Evolutionary conservation across 139 green algal species (phyloP).

Genomic region (Chloropicon primus): DNA sequence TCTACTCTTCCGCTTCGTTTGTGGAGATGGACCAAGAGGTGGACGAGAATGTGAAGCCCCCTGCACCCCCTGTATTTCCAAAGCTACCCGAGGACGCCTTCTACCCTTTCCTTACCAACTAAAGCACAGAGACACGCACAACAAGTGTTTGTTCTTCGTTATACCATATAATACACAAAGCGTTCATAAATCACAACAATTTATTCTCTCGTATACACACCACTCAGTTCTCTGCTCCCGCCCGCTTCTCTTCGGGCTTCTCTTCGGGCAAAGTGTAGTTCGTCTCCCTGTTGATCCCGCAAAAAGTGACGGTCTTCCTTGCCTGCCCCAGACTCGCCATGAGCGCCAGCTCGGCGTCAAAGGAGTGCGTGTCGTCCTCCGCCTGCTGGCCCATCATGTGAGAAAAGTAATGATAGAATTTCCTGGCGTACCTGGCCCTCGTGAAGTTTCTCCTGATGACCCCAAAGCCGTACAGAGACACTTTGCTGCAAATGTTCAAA

Average conservation of each 20-base stretch:
- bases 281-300: neutral
- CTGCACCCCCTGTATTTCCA: neutral
- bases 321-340: neutral
- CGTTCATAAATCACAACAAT: no score
- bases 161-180: no score
- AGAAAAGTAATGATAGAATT: neutral
- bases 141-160: no score
- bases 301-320: neutral
- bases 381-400: neutral
- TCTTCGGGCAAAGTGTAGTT: neutral
- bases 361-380: neutral
- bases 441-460: neutral
- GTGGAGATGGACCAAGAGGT: neutral
- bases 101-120: neutral
- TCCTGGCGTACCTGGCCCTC: neutral
- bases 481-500: neutral
- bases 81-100: neutral
- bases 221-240: neutral
- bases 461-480: neutral
- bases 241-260: neutral
- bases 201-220: no score
- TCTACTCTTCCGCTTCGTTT: neutral
- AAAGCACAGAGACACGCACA: no score
- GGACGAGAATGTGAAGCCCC: neutral
- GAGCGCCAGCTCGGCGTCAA: neutral